Base-by-base conservation (phyloP, 108 stramenopile species). In the Skeletonema tropicum region DNA sequence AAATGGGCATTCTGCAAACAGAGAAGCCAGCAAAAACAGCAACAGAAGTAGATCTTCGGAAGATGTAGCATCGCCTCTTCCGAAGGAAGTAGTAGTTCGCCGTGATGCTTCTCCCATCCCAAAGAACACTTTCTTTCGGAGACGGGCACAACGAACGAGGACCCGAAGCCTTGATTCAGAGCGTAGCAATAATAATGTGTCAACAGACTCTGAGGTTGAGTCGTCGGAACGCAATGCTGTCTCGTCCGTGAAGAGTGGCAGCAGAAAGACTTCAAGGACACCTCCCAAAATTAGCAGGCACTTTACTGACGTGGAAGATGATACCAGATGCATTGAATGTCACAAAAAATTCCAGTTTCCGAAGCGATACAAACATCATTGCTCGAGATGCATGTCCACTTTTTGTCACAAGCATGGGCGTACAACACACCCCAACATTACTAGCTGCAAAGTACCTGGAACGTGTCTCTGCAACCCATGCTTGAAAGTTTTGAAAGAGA, bases 341-440 rank as follows among this genome's bases (percentile, higher is more conserved):
- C 55, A 60, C 19, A 84, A 87, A 68, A 77, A 77, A 59, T 87
- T 80, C 59, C 84, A 82, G 60, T 61, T 84, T 52, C 70, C 73
- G 10, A 76, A 77, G 41, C 71, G 86, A 68, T 83, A 66, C 66
- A 73, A 70, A 15, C 86, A 87, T 76, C 80, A 87, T 65, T 87
- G 86, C 64, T 72, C 80, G 49, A 49, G 79, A 33, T 87, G 86
- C 62, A 71, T 80, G 71, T 61, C 82, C 17, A 77, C 78, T n/a
- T 87, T 87, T 80, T 87, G 86, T 46, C 83, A 87, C 60, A 87
- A 87, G 41, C 83, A 87, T 55, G 86, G 86, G 3, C 68, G 62
- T 55, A 78, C 86, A 3, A 84, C 80, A 35, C 76, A 82, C 49
- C 55, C 14, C 33, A 82, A 85, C 35, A 68, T 85, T 21, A 73